phyloP scores from a whole-genome alignment of 306 rosid species.

The Lathyrus sativus region DNA sequence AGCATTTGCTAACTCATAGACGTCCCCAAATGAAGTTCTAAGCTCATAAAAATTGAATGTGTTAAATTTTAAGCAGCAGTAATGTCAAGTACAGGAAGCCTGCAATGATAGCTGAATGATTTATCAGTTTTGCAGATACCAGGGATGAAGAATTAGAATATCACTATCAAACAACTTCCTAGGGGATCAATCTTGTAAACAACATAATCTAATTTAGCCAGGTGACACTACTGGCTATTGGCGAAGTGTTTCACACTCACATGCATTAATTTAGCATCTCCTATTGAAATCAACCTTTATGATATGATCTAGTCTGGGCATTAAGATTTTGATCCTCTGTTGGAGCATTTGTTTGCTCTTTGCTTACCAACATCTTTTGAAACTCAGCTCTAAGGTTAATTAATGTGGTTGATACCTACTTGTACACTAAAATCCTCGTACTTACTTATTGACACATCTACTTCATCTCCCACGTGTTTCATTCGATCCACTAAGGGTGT shows the following conservation, averaged over 20 bases:
- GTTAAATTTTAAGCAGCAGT: conserved; percentile 53
- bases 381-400: no score
- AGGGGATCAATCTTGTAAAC: conserved; percentile 83
- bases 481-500: no score
- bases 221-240: no score
- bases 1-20: background rate
- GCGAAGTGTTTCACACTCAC: conserved; percentile 82
- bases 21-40: background rate
- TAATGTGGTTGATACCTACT: no score
- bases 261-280: conserved; percentile 44
- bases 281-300: no score
- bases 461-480: no score
- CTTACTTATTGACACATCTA: no score
- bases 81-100: conserved; percentile 82
- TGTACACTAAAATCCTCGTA: no score
- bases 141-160: conserved; percentile 61
- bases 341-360: no score
- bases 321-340: no score
- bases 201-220: conserved; percentile 59
- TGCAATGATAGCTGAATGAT: conserved; percentile 91
- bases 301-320: no score
- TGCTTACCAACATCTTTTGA: no score
- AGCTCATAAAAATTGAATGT: conserved; percentile 13
- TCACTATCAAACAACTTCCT: conserved; percentile 80
- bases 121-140: conserved; percentile 80